phyloP scores from a whole-genome alignment of 108 stramenopile species.

The Phaeodactylum tricornutum region DNA sequence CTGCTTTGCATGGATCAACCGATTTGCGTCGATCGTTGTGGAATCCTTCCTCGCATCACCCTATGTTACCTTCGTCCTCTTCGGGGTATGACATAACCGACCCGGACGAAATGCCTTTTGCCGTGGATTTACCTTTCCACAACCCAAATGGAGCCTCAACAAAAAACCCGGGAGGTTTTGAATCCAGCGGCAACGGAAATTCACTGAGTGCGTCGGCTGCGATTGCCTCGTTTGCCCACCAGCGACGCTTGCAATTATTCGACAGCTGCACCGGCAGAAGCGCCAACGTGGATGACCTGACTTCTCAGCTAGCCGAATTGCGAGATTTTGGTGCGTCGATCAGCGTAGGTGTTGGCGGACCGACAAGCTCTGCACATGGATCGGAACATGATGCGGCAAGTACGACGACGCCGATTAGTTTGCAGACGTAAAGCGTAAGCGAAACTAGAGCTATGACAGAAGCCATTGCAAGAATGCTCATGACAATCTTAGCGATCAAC shows the following conservation, averaged over 20 bases:
- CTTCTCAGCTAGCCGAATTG: conserved; percentile 40
- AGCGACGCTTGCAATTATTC: conserved; percentile 21
- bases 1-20: background rate
- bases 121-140: conserved; percentile 22
- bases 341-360: background rate
- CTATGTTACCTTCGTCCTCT: background rate
- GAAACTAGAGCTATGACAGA: no score
- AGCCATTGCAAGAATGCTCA: no score
- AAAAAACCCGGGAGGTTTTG: background rate
- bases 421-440: no score
- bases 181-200: background rate
- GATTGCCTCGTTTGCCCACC: conserved; percentile 23
- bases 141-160: background rate
- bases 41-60: background rate
- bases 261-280: conserved; percentile 6
- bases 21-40: background rate
- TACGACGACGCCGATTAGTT: no score
- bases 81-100: background rate
- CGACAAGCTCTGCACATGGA: no score
- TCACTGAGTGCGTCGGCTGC: conserved; percentile 12
- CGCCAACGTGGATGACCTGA: conserved; percentile 11
- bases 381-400: no score
- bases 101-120: conserved; percentile 49
- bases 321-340: conserved; percentile 34
- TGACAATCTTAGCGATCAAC: no score